Conservation (phyloP, 805 yeast species). For the Barnettozyma sp. region DNA sequence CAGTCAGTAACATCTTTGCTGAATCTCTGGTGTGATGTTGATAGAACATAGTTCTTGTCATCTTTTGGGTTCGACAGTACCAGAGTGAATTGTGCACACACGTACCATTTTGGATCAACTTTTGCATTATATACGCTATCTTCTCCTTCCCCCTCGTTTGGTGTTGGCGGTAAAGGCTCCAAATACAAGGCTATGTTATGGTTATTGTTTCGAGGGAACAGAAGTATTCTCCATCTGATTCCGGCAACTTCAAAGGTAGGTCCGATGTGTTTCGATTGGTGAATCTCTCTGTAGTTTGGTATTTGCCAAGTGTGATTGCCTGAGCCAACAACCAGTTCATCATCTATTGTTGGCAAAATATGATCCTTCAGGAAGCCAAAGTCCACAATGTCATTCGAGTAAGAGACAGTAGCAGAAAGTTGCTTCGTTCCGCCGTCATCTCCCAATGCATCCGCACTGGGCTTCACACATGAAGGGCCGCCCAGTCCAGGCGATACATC, state of each 20-base stretch:
- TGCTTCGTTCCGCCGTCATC: constrained; percentile 10
- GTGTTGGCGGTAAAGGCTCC: constrained; percentile 51
- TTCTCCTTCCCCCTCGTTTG: constrained; percentile 22
- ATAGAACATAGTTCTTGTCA: constrained; percentile 51
- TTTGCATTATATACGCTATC: constrained; percentile 26
- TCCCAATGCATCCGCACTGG: too few species aligned
- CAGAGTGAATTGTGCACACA: constrained; percentile 87
- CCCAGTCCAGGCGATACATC: too few species aligned
- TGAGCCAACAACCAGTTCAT: constrained; percentile 27
- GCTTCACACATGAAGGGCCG: too few species aligned
- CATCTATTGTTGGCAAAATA: constrained; percentile 22
- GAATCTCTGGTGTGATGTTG: constrained; percentile 74
- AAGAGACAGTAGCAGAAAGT: constrained; percentile 3
- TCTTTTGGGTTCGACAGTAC: constrained; percentile 77
- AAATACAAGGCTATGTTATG: constrained; percentile 65
- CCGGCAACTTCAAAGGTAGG: constrained; percentile 52
- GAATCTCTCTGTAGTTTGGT: constrained; percentile 23
- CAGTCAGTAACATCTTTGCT: constrained; percentile 76
- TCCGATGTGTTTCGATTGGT: constrained; percentile 28
- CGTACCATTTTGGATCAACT: constrained; percentile 64
- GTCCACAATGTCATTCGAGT: constrained; percentile 11
- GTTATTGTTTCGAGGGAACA: constrained; percentile 74
- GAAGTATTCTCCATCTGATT: constrained; percentile 58
- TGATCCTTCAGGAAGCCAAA: constrained; percentile 16
- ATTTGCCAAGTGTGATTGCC: constrained; percentile 36